Evolutionary conservation across 2,329 filamentous ascomycete species (phyloP).

Genomic region (Emmonsia crescens): DNA sequence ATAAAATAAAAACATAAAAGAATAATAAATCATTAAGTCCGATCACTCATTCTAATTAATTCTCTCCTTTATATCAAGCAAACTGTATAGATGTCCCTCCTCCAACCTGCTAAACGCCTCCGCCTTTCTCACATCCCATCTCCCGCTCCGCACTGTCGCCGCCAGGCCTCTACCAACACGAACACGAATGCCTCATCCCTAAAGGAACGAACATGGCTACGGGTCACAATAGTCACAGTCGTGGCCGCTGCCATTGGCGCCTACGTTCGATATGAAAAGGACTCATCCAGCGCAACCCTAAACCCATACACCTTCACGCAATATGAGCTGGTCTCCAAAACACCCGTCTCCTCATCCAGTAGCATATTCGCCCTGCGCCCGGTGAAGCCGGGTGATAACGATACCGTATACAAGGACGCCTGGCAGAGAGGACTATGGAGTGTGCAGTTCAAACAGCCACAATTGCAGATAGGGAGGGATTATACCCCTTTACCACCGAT

Average conservation of each 20-base stretch:
- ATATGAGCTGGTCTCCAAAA: slow-evolving; percentile 33
- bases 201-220: slow-evolving; percentile 24
- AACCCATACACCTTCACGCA: slow-evolving; percentile 31
- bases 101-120: neutral
- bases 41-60: neutral
- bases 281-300: slow-evolving; percentile 20
- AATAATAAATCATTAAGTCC: neutral
- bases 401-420: slow-evolving; percentile 33
- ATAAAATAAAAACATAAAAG: neutral
- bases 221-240: slow-evolving; percentile 24
- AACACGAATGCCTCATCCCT: slow-evolving; percentile 14
- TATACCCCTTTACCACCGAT: slow-evolving; percentile 74
- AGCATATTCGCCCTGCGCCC: slow-evolving; percentile 37
- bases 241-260: slow-evolving; percentile 28
- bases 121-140: neutral
- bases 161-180: slow-evolving; percentile 17
- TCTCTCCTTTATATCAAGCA: neutral
- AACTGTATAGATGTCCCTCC: slow-evolving; percentile 1
- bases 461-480: slow-evolving; percentile 79
- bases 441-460: slow-evolving; percentile 87
- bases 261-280: slow-evolving; percentile 22
- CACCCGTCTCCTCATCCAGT: slow-evolving; percentile 37
- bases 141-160: slow-evolving; percentile 6
- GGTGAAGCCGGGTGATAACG: slow-evolving; percentile 19
- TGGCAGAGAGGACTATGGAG: slow-evolving; percentile 66